Base-by-base conservation (phyloP, 1,139 yeast species). In the Pichia sp. region DNA sequence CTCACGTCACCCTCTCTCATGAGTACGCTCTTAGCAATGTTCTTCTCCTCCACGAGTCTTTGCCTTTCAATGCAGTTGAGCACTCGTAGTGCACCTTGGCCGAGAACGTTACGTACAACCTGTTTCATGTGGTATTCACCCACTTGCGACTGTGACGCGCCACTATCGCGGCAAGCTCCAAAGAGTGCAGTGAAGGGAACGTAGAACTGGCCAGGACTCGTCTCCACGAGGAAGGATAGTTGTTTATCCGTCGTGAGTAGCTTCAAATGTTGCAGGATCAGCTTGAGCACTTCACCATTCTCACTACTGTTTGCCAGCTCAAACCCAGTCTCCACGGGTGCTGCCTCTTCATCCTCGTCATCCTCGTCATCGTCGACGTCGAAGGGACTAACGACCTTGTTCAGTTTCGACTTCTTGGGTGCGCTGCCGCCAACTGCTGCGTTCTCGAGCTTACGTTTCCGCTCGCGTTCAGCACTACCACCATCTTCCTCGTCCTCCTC, bases 21-120 rank as follows among this genome's bases (percentile, higher is more conserved):
- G 37, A 91, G 61, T 1, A 91, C 93, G 14, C 75, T 62, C 34
- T 82, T 78, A 28, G 88, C 74, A 38, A 88, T 70, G n/a, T 80
- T 68, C 52, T 87, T 86, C 54, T 91, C 97, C 44, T 93, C 94
- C 4, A 81, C 82, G 40, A 86, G 66, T 47, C 77, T 77, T 50
- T 77, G 69, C 6, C 72, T 70, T 45, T 53, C 55, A 20, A 58
- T 49, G 36, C 60, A 58, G 32, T 56, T 58, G 14, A 56, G 26
- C 2, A 58, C 39, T 19, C 59, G 40, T 12, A 55, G 35, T 5
- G 53, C 34, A 14, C 50, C 46, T 6, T 43, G 42, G 1, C 62
- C 63, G 33, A 58, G 44, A 3, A 52, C 40, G 12, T 43, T 38
- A 34, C 45, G 48, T 12, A 57, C 28, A 21, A 52, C 45, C 38